Evolutionary conservation across 192 early-diverging fungal species (phyloP).

Genomic region (Dispira parvispora): DNA sequence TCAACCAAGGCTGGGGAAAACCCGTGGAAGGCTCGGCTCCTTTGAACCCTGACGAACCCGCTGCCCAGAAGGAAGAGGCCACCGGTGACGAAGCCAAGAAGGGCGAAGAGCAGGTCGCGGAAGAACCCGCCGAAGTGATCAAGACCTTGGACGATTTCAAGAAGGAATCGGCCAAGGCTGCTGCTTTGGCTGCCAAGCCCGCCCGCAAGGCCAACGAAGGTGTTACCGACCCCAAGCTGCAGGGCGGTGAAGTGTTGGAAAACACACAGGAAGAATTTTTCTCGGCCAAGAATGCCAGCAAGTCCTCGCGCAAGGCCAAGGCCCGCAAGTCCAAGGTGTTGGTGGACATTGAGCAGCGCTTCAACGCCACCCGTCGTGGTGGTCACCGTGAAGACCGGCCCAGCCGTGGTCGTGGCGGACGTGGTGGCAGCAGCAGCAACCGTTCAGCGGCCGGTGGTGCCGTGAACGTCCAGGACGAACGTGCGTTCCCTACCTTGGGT

Average conservation of each 20-base stretch:
- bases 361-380: slow-evolving; percentile 47
- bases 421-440: slow-evolving; percentile 17
- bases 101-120: slow-evolving; percentile 21
- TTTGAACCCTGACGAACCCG: slow-evolving; percentile 12
- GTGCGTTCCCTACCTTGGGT: slow-evolving; percentile 55
- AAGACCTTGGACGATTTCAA: slow-evolving; percentile 83
- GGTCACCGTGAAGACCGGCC: slow-evolving; percentile 35
- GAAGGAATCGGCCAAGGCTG: slow-evolving; percentile 46
- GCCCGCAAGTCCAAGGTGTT: slow-evolving; percentile 54
- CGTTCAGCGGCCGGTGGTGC: slow-evolving; percentile 15
- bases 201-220: slow-evolving; percentile 80
- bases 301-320: slow-evolving; percentile 37
- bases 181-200: slow-evolving; percentile 35
- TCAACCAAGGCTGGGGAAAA: slow-evolving; percentile 70
- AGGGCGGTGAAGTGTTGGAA: slow-evolving; percentile 50
- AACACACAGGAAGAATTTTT: slow-evolving; percentile 60
- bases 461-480: slow-evolving; percentile 49
- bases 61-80: slow-evolving; percentile 19
- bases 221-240: slow-evolving; percentile 66
- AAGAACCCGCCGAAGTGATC: slow-evolving; percentile 59
- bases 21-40: slow-evolving; percentile 17
- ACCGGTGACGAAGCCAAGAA: slow-evolving; percentile 22
- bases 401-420: slow-evolving; percentile 28
- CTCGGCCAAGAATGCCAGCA: slow-evolving; percentile 31
- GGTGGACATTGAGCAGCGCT: slow-evolving; percentile 66